phyloP scores from a whole-genome alignment of 257 asterid genomes.

The Solanum neorickii region DNA sequence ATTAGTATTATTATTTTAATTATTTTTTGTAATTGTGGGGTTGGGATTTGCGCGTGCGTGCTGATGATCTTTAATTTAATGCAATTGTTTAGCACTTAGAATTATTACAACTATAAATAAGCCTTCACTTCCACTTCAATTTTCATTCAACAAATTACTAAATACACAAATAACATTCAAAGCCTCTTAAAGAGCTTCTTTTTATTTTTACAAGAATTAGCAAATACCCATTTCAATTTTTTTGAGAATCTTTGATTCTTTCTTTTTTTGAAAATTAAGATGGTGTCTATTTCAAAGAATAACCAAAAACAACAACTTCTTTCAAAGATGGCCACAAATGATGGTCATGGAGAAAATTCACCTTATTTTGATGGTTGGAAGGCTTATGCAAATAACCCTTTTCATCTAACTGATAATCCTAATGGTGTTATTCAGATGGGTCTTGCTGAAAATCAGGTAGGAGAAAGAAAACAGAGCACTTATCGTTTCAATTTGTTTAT shows the following conservation, averaged over 20 bases:
- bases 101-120: not conserved
- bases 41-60: not conserved
- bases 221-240: not conserved
- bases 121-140: not conserved
- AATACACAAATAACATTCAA: not conserved
- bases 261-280: not conserved
- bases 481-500: too few relatives aligned
- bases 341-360: conserved; percentile 32
- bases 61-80: not conserved
- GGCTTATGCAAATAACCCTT: conserved; percentile 30
- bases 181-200: too few relatives aligned
- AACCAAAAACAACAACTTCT: conserved; percentile 1
- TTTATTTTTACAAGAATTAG: not conserved
- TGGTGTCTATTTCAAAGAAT: conserved; percentile 2
- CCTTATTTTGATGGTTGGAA: conserved; percentile 38
- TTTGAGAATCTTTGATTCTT: not conserved
- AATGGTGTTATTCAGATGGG: conserved; percentile 69
- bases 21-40: not conserved
- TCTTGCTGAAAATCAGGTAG: conserved; percentile 67
- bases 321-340: conserved; percentile 23
- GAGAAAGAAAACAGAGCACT: too few relatives aligned
- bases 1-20: not conserved
- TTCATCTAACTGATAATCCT: conserved; percentile 35
- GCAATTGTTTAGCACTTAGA: not conserved
- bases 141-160: not conserved